These are phyloP conservation scores for Botryotinia narcissicola DNA, from an alignment of 2,329 filamentous ascomycete genomes.

Conservation along the genomic window DNA sequence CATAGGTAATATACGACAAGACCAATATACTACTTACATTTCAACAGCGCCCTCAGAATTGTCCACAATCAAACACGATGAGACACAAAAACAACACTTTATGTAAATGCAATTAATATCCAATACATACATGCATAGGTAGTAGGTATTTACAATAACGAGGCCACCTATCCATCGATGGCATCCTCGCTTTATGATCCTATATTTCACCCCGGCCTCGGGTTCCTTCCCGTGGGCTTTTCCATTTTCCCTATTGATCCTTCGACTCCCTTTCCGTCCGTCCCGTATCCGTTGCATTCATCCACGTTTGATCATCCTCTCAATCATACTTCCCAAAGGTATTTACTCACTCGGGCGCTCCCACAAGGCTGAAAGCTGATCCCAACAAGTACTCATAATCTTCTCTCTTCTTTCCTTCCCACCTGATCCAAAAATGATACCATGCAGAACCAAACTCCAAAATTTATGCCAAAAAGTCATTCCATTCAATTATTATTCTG, in stretches of 20 bases:
- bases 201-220: neutral
- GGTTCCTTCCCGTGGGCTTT: neutral
- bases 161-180: neutral
- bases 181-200: neutral
- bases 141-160: neutral
- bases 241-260: neutral
- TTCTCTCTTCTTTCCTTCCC: neutral
- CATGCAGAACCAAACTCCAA: neutral
- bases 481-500: constrained; percentile 13
- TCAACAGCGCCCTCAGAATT: too few relatives aligned
- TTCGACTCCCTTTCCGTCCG: neutral
- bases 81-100: neutral
- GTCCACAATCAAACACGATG: neutral
- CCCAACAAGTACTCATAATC: neutral
- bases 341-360: neutral
- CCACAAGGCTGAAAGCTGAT: neutral
- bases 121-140: neutral
- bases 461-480: neutral
- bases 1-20: too few relatives aligned
- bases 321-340: neutral
- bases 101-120: neutral
- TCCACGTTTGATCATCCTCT: neutral
- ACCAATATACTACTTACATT: too few relatives aligned
- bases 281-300: neutral
- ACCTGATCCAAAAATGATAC: neutral